Evolutionary conservation across 306 rosid genomes (phyloP).

Genomic region (Fragaria nilgerrensis): DNA sequence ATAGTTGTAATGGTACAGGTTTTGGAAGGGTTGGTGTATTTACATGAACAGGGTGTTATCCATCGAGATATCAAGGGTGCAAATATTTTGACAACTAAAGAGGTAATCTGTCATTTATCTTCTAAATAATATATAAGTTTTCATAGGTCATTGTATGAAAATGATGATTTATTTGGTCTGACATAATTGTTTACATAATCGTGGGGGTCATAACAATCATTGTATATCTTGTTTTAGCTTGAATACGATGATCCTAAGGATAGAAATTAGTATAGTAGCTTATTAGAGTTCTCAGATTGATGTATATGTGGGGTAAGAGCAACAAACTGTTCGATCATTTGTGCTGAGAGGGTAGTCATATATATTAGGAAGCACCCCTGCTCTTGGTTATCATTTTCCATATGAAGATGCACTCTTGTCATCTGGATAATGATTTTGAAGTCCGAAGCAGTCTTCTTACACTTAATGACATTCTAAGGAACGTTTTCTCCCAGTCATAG

Average conservation of each 20-base stretch:
- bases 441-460: background rate
- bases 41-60: slow-evolving; percentile 97
- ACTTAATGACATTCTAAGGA: background rate
- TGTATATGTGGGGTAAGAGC: background rate
- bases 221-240: background rate
- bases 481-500: background rate
- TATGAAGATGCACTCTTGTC: background rate
- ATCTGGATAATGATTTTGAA: background rate
- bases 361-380: background rate
- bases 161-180: background rate
- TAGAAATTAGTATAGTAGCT: background rate
- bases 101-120: slow-evolving; percentile 41
- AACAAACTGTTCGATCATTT: background rate
- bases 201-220: background rate
- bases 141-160: background rate
- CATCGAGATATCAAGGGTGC: slow-evolving; percentile 99
- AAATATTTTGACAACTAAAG: slow-evolving; percentile 94
- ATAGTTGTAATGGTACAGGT: slow-evolving; percentile 53
- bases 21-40: slow-evolving; percentile 98
- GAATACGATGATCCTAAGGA: background rate
- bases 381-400: background rate
- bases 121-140: background rate
- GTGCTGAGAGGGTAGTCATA: background rate
- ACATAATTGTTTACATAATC: background rate
- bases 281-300: background rate